Conservation (phyloP, 164 flowering plant genomes). For the Piper longum region DNA sequence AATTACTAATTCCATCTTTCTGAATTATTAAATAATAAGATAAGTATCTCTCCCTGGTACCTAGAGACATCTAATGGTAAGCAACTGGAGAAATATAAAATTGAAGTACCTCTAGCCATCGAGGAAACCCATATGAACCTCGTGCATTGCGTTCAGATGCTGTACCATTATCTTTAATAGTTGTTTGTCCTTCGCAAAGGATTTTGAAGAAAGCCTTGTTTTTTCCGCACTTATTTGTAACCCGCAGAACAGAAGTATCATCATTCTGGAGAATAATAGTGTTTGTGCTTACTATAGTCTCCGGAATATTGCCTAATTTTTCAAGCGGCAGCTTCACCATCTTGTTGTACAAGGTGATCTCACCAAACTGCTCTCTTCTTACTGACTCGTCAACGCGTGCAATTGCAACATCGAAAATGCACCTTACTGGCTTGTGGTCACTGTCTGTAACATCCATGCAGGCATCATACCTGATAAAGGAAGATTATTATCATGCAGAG, state of each 20-base stretch:
- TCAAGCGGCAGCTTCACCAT: slow-evolving; percentile 33
- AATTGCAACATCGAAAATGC: slow-evolving; percentile 52
- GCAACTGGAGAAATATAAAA: neutral
- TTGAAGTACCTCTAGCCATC: slow-evolving; percentile 82
- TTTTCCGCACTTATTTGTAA: slow-evolving; percentile 50
- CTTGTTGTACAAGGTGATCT: slow-evolving; percentile 44
- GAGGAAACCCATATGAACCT: slow-evolving; percentile 79
- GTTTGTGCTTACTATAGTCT: slow-evolving; percentile 52
- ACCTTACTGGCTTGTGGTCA: slow-evolving; percentile 97
- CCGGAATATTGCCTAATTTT: slow-evolving; percentile 52
- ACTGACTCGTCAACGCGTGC: slow-evolving; percentile 69
- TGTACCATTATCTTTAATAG: slow-evolving; percentile 42
- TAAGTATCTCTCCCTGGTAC: neutral
- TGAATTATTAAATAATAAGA: neutral
- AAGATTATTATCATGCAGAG: neutral
- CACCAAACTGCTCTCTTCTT: slow-evolving; percentile 69
- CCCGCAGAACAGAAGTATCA: slow-evolving; percentile 39
- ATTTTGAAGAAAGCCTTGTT: slow-evolving; percentile 48
- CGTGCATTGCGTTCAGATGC: slow-evolving; percentile 29
- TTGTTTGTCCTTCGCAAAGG: slow-evolving; percentile 50
- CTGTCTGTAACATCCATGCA: slow-evolving; percentile 97
- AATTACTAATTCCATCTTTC: neutral
- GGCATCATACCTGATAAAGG: slow-evolving; percentile 67
- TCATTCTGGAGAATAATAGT: slow-evolving; percentile 59
- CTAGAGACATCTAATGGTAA: neutral